Base-by-base conservation (phyloP, 164 flowering plant species). In the Paratinospora sagittata region DNA sequence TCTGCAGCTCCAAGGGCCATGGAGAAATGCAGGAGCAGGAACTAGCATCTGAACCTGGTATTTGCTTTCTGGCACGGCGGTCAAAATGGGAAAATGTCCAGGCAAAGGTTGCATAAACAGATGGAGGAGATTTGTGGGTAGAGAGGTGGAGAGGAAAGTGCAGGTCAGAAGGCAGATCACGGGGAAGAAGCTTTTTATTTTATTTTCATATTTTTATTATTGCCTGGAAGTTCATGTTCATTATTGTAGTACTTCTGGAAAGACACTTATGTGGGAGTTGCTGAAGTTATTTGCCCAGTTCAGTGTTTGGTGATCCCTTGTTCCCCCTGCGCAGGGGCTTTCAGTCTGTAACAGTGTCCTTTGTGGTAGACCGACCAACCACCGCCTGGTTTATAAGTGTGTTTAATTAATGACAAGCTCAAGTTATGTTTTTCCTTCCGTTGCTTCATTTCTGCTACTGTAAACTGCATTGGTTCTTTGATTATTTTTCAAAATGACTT, bases 1-100 rank as follows among this genome's bases (percentile, higher is more conserved):
- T 78, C 63, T 67, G 64, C 89, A 90, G 92, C 97, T 81, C 97
- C 97, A 23, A 82, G 94, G 83, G 90, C 86, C 58, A 80, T 82
- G 89, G 94, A 90, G 79, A 88, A 92, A 78, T 87, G 89, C 70
- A 84, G 82, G 76, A 87, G 73, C 81, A 66, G 80, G 65, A 81
- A 75, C 84, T 88, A 88, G 34, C 23, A 62, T 64, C 81, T 74
- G 58, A 72, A 39, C 45, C 34, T 36, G 72, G 66, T 63, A 66
- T 68, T 60, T 64, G 73, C 67, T 66, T 70, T 67, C 62, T 43
- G 30, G 71, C 60, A 26, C 27, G n/a, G 19, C 41, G 26, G 26
- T 58, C 41, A 45, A 52, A 57, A 66, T 3, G 45, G 37, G 68
- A 72, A 43, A 64, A 33, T 24, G 14, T 34, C 27, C 63, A n/a